Conservation (phyloP, 768 basidiomycete genomes). For the Leucocoprinus leucothites region DNA sequence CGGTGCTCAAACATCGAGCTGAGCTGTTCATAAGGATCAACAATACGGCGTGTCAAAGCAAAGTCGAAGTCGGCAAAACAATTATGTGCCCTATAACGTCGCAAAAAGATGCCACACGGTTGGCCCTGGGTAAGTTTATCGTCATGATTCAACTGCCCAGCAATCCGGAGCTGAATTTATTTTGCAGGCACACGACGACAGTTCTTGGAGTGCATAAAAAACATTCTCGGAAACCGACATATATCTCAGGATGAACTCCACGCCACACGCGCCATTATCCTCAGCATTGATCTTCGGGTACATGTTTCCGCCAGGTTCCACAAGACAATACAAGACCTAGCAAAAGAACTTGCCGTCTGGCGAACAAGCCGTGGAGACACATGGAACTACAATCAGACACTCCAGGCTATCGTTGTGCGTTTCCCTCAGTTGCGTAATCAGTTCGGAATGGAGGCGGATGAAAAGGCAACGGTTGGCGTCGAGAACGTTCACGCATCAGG, state of each 20-base stretch:
- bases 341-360: background rate
- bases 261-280: background rate
- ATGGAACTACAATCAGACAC: background rate
- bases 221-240: background rate
- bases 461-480: too few species aligned
- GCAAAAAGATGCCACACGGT: background rate
- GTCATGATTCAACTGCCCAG: background rate
- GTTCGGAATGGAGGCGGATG: background rate
- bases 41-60: background rate
- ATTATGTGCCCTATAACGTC: background rate
- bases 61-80: slow-evolving; percentile 3
- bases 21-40: slow-evolving; percentile 5
- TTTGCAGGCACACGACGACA: background rate
- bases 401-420: background rate
- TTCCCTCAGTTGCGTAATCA: background rate
- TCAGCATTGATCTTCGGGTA: background rate
- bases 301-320: background rate
- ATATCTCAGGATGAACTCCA: background rate
- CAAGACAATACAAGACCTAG: background rate
- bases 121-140: background rate
- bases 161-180: background rate
- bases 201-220: slow-evolving; percentile 3
- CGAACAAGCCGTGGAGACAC: background rate
- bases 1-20: slow-evolving; percentile 1
- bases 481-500: too few species aligned